Percentiles rank a stretch among this genome's conserved stretches.
These are phyloP conservation scores for Cadophora sp. DNA, from an alignment of 2,329 filamentous ascomycete species.

Conservation along the genomic window DNA sequence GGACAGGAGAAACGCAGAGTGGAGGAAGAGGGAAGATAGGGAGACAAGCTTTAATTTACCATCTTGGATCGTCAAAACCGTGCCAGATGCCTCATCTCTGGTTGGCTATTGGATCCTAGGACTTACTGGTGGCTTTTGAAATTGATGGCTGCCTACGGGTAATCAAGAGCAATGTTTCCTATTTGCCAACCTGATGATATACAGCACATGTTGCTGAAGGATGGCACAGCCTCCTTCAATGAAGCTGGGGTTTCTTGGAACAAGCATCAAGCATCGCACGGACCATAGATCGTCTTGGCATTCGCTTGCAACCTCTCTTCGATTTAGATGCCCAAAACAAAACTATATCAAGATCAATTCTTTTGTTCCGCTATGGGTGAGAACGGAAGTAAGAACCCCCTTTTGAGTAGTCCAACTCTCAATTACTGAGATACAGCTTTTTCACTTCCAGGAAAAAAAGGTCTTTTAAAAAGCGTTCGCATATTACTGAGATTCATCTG, in stretches of 20 bases:
- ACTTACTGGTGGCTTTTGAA: not conserved
- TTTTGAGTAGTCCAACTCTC: too few species aligned
- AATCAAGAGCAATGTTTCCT: not conserved
- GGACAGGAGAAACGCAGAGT: not conserved
- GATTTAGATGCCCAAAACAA: too few species aligned
- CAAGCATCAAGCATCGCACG: not conserved
- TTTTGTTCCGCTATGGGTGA: too few species aligned
- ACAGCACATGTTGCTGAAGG: not conserved
- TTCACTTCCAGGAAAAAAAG: too few species aligned
- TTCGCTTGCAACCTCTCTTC: not conserved
- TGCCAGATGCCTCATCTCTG: not conserved
- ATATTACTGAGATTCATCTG: too few species aligned
- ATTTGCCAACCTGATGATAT: not conserved
- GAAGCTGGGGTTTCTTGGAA: not conserved
- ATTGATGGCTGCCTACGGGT: not conserved
- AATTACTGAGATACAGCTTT: too few species aligned
- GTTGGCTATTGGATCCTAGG: not conserved
- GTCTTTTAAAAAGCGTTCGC: too few species aligned
- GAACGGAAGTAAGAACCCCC: too few species aligned
- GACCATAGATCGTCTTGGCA: not conserved
- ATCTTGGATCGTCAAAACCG: not conserved
- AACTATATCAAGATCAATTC: too few species aligned
- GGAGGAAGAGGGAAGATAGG: not conserved
- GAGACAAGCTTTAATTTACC: not conserved
- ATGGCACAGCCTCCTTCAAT: not conserved